Evolutionary conservation across 768 basidiomycete species (phyloP), one percentile per base, ranked within the genome.

Genomic region (Leccinum incarnatum): DNA sequence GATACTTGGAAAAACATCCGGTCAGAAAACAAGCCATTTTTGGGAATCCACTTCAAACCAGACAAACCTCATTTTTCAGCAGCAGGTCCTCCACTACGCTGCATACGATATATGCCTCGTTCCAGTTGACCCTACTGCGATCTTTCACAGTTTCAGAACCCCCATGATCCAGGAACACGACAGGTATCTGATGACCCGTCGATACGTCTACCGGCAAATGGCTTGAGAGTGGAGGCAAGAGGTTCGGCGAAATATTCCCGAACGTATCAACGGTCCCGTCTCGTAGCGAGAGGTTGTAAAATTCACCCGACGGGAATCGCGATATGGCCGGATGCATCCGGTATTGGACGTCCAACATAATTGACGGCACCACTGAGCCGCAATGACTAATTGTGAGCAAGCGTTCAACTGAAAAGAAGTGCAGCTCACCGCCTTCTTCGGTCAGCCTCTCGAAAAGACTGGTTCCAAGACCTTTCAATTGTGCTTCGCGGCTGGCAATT

Each of bases 341-440:
- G 66, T 97, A 98, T 74, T 98, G 95, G n/a, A 85, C 81, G 68
- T 96, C 89, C 57, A 98, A 83, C 89, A 95, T 95, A 61, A 95
- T 83, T 5, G 91, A 88, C 10, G 93, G 93, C n/a, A 92, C 83
- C 47, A 81, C 91, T 93, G 53, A 40, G 34, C 42, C 51, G 60
- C 21, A 45, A 54, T 56, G 23, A 63, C 59, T 47, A 30, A 46
- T 53, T 51, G 54, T 59, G 60, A 59, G 42, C 23, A 55, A 56
- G 10, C 45, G 46, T 21, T 50, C 2, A n/a, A 49, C 15, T n/a
- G 49, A 42, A 37, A 42, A 52, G 52, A 14, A 10, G 40, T 30
- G 56, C n/a, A 15, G 79, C 87, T 61, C 63, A 94, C 94, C 77
- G 52, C 84, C 80, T 79, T 93, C 89, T 66, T 88, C 83, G n/a